phyloP scores from a whole-genome alignment of 129 eudicot species.

The Chrysanthemum makinoi region DNA sequence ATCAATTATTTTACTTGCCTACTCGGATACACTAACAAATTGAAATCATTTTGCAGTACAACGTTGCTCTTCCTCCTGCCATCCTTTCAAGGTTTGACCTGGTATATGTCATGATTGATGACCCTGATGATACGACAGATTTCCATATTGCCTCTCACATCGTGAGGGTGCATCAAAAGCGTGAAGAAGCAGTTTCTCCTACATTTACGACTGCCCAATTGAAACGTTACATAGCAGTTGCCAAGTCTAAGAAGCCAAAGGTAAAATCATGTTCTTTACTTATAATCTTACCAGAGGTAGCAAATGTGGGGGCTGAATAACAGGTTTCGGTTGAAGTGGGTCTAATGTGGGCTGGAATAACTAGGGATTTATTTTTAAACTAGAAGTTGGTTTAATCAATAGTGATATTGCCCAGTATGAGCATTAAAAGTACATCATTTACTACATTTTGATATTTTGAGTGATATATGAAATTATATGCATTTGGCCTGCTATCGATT shows the following conservation, averaged over 20 bases:
- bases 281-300: not conserved
- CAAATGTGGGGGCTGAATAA: not conserved
- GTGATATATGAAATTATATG: too few relatives aligned
- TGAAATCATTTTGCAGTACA: slow-evolving; percentile 55
- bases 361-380: not conserved
- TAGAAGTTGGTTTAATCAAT: too few relatives aligned
- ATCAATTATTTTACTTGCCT: not conserved
- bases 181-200: slow-evolving; percentile 74
- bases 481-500: too few relatives aligned
- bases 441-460: too few relatives aligned
- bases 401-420: too few relatives aligned
- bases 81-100: slow-evolving; percentile 98
- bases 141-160: slow-evolving; percentile 88
- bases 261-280: slow-evolving; percentile 23
- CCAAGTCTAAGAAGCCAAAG: slow-evolving; percentile 91
- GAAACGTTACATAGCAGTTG: slow-evolving; percentile 78
- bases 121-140: slow-evolving; percentile 95
- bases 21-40: not conserved
- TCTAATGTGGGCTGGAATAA: not conserved
- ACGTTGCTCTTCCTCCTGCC: slow-evolving; percentile 98
- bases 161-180: slow-evolving; percentile 89
- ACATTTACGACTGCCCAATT: slow-evolving; percentile 78
- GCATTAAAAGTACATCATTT: too few relatives aligned
- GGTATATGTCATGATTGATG: slow-evolving; percentile 97
- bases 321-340: not conserved